Evolutionary conservation across 2,329 filamentous ascomycete species (phyloP).

Genomic region (Sphaerulina vaccinii): DNA sequence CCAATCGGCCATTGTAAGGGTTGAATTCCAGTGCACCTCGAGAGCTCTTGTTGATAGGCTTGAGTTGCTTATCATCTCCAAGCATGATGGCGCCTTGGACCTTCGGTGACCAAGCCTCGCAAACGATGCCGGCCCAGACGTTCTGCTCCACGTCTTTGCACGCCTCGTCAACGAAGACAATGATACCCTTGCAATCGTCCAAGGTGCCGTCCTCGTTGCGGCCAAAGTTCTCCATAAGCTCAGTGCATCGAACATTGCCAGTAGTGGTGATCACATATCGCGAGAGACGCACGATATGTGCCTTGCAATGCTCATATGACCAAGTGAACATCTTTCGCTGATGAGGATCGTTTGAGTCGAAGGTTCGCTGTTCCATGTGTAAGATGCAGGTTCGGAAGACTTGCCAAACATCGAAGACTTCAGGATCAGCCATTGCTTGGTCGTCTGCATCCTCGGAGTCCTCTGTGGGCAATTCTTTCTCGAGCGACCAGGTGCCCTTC

Average conservation of each 20-base stretch:
- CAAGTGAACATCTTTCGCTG: not conserved
- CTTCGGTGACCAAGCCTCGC: constrained; percentile 15
- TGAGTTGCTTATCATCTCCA: constrained; percentile 25
- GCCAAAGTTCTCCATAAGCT: constrained; percentile 1
- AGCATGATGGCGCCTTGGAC: constrained; percentile 23
- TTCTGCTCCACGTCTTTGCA: constrained; percentile 24
- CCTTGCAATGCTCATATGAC: not conserved
- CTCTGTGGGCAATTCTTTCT: not conserved
- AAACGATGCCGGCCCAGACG: constrained; percentile 21
- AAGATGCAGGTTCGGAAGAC: not conserved
- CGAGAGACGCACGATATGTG: not conserved
- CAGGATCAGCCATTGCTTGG: not conserved
- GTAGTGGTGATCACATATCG: constrained; percentile 1
- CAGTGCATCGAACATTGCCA: not conserved
- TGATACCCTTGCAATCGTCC: constrained; percentile 10
- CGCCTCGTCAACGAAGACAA: constrained; percentile 25
- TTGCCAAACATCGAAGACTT: not conserved
- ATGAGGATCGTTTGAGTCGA: not conserved
- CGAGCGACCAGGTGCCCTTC: not conserved
- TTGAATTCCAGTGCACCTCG: constrained; percentile 19
- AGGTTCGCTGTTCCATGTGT: not conserved
- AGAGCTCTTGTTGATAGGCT: constrained; percentile 21
- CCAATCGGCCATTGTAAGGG: constrained; percentile 17
- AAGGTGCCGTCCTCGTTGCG: not conserved
- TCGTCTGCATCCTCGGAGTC: not conserved